Evolutionary conservation across 169 alveolate genomes (phyloP).

Genomic region (Cryptosporidium viatorum): DNA sequence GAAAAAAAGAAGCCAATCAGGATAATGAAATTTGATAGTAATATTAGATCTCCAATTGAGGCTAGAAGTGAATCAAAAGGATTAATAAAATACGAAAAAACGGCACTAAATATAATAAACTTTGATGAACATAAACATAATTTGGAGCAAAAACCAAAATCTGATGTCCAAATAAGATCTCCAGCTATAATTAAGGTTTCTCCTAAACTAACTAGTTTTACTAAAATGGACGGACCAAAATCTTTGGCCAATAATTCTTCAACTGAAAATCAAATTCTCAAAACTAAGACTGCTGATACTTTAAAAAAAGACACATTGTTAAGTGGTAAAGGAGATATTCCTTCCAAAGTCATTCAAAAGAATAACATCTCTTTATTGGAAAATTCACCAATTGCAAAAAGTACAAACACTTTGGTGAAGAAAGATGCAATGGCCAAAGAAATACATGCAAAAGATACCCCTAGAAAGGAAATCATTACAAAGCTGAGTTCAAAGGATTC

Average conservation of each 20-base stretch:
- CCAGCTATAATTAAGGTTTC: not conserved
- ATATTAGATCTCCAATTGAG: not conserved
- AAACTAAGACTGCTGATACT: not conserved
- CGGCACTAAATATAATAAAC: not conserved
- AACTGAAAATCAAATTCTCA: not conserved
- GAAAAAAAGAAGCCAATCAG: not conserved
- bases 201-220: not conserved
- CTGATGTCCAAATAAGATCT: not conserved
- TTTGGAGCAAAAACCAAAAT: not conserved
- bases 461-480: not conserved
- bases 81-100: no score
- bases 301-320: not conserved
- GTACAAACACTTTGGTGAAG: no score
- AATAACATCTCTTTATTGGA: not conserved
- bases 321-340: not conserved
- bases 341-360: not conserved
- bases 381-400: not conserved
- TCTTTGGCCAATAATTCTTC: not conserved
- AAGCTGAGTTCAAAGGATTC: not conserved
- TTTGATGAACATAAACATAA: not conserved
- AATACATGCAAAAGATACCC: not conserved
- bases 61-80: not conserved
- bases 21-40: not conserved
- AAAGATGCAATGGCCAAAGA: not conserved
- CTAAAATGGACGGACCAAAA: not conserved